Base-by-base conservation (phyloP, 495 filamentous ascomycete species). In the Achaetomiella virescens region DNA sequence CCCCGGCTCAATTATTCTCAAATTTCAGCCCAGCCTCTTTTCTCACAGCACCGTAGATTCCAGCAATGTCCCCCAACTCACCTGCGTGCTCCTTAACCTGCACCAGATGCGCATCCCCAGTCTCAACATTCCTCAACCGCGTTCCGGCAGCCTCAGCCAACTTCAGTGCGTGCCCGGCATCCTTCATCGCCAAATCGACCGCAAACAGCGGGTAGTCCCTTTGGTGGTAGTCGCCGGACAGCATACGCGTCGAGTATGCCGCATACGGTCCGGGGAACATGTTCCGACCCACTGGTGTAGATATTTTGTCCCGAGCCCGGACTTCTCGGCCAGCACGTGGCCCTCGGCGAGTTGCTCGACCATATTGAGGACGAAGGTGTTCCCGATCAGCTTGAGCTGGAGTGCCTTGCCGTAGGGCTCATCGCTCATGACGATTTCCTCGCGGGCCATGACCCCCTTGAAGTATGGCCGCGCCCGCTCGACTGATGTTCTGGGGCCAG, bases 161-260 rank as follows among this genome's bases (percentile, higher is more conserved):
- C 38, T 70, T 72, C 61, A 82, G 68, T 18, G 86, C 88, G 78
- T 96, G 91, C 10, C 84, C 67, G 33, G 85, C 81, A 78, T 97
- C 91, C 72, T 97, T 97, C 58, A 85, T 72, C 17, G 90, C 90
- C 50, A 96, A 69, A 69, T 95, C 87, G 8, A 92, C 90, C n/a
- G 82, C 83, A 69, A 95, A 95, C 24, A 95, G 72, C 53, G 91
- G 90, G 72, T 90, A 69, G 12, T 72, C 74, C 49, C 71, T 61
- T 64, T 74, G 70, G 62, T 78, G 70, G 38, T 96, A 96, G 62
- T 89, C 88, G 0, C 91, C 91, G 8, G 72, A 67, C 54, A 80
- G 61, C 86, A 96, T 85, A 22, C 91, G 79, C 33, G 75, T 76
- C 12, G 83, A 83, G 66, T 96, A 97, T 33, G 82, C 83, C 10